phyloP scores from a whole-genome alignment of 805 yeast genomes.

The Blastobotrys parvus region DNA sequence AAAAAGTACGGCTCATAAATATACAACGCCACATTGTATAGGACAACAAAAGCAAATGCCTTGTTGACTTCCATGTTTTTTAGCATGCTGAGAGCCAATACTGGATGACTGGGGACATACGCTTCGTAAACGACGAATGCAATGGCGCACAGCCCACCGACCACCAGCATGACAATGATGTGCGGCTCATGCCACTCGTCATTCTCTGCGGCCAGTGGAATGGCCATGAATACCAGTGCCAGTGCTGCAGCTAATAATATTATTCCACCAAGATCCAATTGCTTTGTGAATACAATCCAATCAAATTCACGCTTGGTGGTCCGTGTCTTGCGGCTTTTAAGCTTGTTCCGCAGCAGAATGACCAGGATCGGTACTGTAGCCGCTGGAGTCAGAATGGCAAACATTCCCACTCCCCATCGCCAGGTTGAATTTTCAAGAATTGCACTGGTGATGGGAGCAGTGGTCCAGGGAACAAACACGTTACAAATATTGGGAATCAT shows the following conservation, averaged over 20 bases:
- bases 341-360: constrained; percentile 14
- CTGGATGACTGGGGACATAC: constrained; percentile 29
- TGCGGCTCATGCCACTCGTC: constrained; percentile 1
- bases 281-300: background rate
- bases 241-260: constrained; percentile 2
- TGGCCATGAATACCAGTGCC: constrained; percentile 5
- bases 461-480: constrained; percentile 37
- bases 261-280: constrained; percentile 3
- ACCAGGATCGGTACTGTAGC: constrained; percentile 22
- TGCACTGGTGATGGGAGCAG: constrained; percentile 22
- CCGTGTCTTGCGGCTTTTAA: constrained; percentile 8
- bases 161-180: constrained; percentile 1
- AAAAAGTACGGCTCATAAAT: constrained; percentile 11
- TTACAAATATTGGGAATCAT: constrained; percentile 30
- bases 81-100: constrained; percentile 30
- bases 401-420: constrained; percentile 49
- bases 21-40: constrained; percentile 25
- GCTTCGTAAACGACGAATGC: constrained; percentile 9
- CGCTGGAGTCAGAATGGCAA: constrained; percentile 39
- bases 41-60: constrained; percentile 10
- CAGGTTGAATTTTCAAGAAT: constrained; percentile 32
- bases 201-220: constrained; percentile 1
- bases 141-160: constrained; percentile 4
- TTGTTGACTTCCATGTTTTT: constrained; percentile 25
- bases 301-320: constrained; percentile 4